A percentile compares a stretch with the other conserved stretches of the same genome.
Evolutionary conservation across 1,284 basidiomycete genomes (phyloP).

Genomic region (Trichosporon inkin): DNA sequence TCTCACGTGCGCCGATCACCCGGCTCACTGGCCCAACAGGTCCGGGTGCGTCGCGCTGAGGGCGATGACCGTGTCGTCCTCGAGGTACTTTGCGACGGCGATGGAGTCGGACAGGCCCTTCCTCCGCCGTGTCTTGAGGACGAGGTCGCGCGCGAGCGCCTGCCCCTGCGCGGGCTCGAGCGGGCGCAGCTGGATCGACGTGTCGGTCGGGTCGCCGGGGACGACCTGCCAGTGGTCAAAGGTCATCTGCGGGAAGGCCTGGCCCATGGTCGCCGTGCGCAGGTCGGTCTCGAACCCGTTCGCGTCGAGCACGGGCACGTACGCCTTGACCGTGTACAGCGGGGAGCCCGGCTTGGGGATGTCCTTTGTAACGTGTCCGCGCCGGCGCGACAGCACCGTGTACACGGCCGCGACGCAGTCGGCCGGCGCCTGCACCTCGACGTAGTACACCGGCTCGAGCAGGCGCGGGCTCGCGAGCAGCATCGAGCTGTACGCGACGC

Average conservation of each 20-base stretch:
- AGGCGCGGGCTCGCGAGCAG: slow-evolving; percentile 87
- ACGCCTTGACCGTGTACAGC: slow-evolving; percentile 92
- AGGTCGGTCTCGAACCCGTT: slow-evolving; percentile 99
- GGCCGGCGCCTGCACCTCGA: slow-evolving; percentile 97
- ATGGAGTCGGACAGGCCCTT: slow-evolving; percentile 93
- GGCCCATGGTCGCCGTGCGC: slow-evolving; percentile 92
- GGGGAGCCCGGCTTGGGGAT: slow-evolving; percentile 96
- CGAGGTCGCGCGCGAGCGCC: slow-evolving; percentile 82
- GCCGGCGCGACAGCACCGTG: slow-evolving; percentile 88
- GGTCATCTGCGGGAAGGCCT: slow-evolving; percentile 91
- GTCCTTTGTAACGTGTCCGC: slow-evolving; percentile 97
- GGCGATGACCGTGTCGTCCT: slow-evolving; percentile 72
- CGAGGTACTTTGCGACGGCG: slow-evolving; percentile 87
- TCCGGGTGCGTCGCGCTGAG: slow-evolving; percentile 87
- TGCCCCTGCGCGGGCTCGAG: slow-evolving; percentile 96
- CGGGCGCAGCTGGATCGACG: slow-evolving; percentile 87
- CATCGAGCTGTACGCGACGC: slow-evolving; percentile 99
- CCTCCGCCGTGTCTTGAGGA: slow-evolving; percentile 90
- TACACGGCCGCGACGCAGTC: slow-evolving; percentile 97
- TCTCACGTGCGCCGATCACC: background rate
- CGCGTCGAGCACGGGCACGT: slow-evolving; percentile 96
- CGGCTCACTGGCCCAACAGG: slow-evolving; percentile 59
- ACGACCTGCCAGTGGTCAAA: slow-evolving; percentile 99
- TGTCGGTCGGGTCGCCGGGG: slow-evolving; percentile 96
- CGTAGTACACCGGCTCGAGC: slow-evolving; percentile 97